phyloP scores from a whole-genome alignment of 345 rosid species.

The Xanthoceras sorbifolium region DNA sequence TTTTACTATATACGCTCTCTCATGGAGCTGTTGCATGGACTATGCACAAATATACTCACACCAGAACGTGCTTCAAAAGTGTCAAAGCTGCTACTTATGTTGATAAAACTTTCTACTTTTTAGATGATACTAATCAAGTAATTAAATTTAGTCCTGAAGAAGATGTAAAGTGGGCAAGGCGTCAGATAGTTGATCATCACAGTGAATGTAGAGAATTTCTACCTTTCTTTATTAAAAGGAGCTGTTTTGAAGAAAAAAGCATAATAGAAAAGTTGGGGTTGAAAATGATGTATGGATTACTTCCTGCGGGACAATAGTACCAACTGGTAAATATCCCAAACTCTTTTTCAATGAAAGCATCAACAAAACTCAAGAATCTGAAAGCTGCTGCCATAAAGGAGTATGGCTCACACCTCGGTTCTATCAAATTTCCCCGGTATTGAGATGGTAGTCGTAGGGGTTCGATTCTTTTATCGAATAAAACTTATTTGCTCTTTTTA shows the following conservation, averaged over 20 bases:
- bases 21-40: constrained; percentile 26
- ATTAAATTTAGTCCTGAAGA: not conserved
- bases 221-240: not conserved
- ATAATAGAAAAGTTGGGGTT: constrained; percentile 1
- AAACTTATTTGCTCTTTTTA: not conserved
- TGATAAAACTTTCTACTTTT: constrained; percentile 6
- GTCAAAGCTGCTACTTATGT: constrained; percentile 15
- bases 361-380: not conserved
- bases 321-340: not conserved
- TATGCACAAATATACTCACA: not conserved
- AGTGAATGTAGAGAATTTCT: too few relatives aligned
- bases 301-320: constrained; percentile 18
- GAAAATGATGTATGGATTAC: constrained; percentile 8
- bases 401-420: constrained; percentile 38
- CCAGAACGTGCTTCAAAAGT: not conserved
- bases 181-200: not conserved
- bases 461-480: not conserved
- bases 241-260: not conserved
- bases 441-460: constrained; percentile 19
- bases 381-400: constrained; percentile 15
- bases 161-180: not conserved
- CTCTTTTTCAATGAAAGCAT: constrained; percentile 13
- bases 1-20: not conserved
- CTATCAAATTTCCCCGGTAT: constrained; percentile 10
- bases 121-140: not conserved